Evolutionary conservation across 108 stramenopile genomes (phyloP), one percentile per base, ranked within the genome.

Genomic region (Cyclostephanos invisitatus): DNA sequence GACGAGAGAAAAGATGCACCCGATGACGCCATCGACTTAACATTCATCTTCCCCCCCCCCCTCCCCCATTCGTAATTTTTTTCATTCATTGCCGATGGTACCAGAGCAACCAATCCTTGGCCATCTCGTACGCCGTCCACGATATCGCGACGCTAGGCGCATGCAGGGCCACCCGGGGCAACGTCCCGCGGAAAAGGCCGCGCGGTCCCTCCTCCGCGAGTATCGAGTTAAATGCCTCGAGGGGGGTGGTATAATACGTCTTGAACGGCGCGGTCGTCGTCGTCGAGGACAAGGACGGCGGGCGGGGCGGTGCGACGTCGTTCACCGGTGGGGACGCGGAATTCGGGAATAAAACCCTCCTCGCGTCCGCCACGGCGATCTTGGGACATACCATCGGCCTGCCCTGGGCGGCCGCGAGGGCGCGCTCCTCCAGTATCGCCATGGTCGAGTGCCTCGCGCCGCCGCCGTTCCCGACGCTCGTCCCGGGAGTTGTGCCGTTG

Each of bases 81-180:
- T n/a, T n/a, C n/a, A n/a, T n/a, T n/a, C n/a, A n/a, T n/a, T n/a
- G n/a, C n/a, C n/a, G n/a, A n/a, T n/a, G n/a, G n/a, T n/a, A 71
- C 70, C 65, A 67, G 7, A 75, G 21, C 58, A 92, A 62, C 74
- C 87, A 92, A 37, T 72, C 75, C 71, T 95, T 92, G 38, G 85
- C 82, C 36, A 93, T 92, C 83, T 98, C 98, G 77, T 99, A 99
- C 50, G 96, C 91, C 2, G 98, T 98, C 98, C 99, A 99, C 27
- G 89, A 91, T 62, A 99, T 97, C 32, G 99, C 99, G 28, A 98
- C 97, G 8, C 95, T 89, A 7, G 99, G 99, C 24, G 97, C 93
- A 63, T 97, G 97, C 18, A 90, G 84, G 62, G 96, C 70, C 42
- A 98, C 72, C 18, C 98, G 70, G 14, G 96, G 95, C 57, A 85